Base-by-base conservation (phyloP, 2,329 filamentous ascomycete genomes). In the Cryphonectria carpinicola region DNA sequence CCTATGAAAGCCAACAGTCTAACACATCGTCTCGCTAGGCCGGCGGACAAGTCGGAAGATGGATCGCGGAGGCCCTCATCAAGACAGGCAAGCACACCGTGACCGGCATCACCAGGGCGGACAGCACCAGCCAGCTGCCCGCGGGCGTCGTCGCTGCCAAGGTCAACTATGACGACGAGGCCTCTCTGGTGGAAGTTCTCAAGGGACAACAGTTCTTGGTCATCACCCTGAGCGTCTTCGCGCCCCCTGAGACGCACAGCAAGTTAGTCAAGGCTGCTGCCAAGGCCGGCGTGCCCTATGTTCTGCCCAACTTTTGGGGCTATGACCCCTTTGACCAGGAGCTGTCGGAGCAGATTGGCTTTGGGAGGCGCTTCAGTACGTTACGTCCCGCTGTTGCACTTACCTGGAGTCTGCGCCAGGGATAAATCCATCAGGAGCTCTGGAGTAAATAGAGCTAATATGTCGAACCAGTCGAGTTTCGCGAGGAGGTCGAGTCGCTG, bases 51-150 rank as follows among this genome's bases (percentile, higher is more conserved):
- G 60, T 77, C 32, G 76, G 76, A 25, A 66, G 66, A 13, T 67
- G 71, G 65, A 72, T 76, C 22, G 67, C 75, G 11, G 49, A 78
- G 5, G 79, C 79, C n/a, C 78, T 87, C 5, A 74, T 84, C 61
- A 78, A 79, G 52, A 81, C 79, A 37, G 83, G 83, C 68, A 82
- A 82, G 62, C 84, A 86, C 76, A 82, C 74, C 19, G 77, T 88
- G 71, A 88, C 85, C 1, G 84, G 84, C 71, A 77, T 89, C 56
- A 83, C 83, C 1, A 85, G 86, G 61, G 67, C 73, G 1, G 82
- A 80, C 41, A 85, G 84, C 73, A 81, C 76, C 3, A 78, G 74
- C 71, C 79, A 74, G 0, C 77, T 87, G 3, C 84, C 83, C 10
- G 73, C 75, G 0, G 83, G 78, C 28, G 77, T 85, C 61, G 74